Evolutionary conservation across 2,329 filamentous ascomycete species (phyloP), one percentile per base, ranked within the genome.

Genomic region (Boeremia exigua): DNA sequence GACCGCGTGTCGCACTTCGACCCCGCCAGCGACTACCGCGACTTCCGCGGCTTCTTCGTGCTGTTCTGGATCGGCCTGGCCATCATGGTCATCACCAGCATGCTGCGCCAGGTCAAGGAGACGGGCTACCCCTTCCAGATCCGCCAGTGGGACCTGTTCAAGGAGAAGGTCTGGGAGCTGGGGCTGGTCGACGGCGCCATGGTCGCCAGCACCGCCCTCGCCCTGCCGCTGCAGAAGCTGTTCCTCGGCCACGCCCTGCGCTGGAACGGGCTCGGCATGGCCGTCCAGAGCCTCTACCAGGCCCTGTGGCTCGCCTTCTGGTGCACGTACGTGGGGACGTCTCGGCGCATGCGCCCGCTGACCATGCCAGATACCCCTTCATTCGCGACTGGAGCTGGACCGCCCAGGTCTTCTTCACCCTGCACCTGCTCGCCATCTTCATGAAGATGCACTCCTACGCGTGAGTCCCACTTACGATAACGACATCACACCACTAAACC

Each of bases 401-500:
- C 0, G 88, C 94, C 2, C 95, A 98, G 72, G 95, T 99, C 34
- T 99, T 96, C 75, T 85, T 99, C 66, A 89, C 93, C 10, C 81
- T 99, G 30, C 95, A 99, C 76, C 89, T 92, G 38, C 86, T 99
- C 77, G 89, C 91, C 7, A 82, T 99, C 17, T 86, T 97, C 46
- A 99, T 99, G 95, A 99, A 99, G 81, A 95, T 98, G 87, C 95
- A 99, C 75, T 97, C 93, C 6, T 99, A 96, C 71, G 90, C 92
- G 70, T 75, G 59, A 19, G 71, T 12, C 10, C 10, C 11, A 12
- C 14, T 10, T 7, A 6, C 17, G 4, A 15, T 2, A 12, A 5
- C 8, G 17, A 42, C 54, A 1, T 14, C 29, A 14, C 29, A 23
- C 11, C 15, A 32, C 43, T 38, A n/a, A 59, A 53, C 3, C 2